Base-by-base conservation (phyloP, 2,329 filamentous ascomycete species). In the Arthrobotrys musiformis region DNA sequence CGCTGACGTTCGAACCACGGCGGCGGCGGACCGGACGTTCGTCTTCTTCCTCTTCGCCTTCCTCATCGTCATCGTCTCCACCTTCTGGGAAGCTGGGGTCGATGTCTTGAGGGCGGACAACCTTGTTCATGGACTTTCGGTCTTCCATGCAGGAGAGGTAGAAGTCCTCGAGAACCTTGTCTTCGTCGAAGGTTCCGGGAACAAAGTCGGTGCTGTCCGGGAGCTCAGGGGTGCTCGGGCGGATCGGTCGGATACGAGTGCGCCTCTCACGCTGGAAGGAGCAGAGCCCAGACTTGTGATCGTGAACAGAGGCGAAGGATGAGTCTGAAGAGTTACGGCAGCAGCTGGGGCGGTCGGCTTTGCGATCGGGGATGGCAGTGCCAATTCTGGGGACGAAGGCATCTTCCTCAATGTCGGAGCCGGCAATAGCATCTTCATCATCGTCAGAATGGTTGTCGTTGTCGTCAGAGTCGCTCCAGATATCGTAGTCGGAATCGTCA, bases 161-260 rank as follows among this genome's bases (percentile, higher is more conserved):
- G 0, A 93, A 94, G 80, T 94, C 93, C 83, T 99, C 95, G n/a
- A 98, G 85, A 1, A 93, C 93, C 50, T 93, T 90, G 82, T 99
- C 95, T 84, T 99, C 95, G 80, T 99, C 95, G 19, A 99, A 87
- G 0, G 95, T 99, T 73, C 95, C 95, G 82, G 95, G 98, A n/a
- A 99, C 95, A 80, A 99, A 99, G 83, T 99, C 95, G 13, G 95
- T 98, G 84, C 94, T 97, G 83, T 99, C 95, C 0, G 95, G 95
- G 9, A 99, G 86, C 82, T 97, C 93, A 1, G 93, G 92, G 0
- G 91, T 92, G 24, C 88, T 87, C 42, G 89, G 87, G 22, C 90
- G 90, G 80, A 90, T 77, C 1, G 73, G 19, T 28, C 90, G 90
- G 80, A 90, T 35, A 19, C 62, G 24, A 33, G 56, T 42, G 24